Conservation (phyloP, 441 rosid species). For the Pelargonium cotyledonis region DNA sequence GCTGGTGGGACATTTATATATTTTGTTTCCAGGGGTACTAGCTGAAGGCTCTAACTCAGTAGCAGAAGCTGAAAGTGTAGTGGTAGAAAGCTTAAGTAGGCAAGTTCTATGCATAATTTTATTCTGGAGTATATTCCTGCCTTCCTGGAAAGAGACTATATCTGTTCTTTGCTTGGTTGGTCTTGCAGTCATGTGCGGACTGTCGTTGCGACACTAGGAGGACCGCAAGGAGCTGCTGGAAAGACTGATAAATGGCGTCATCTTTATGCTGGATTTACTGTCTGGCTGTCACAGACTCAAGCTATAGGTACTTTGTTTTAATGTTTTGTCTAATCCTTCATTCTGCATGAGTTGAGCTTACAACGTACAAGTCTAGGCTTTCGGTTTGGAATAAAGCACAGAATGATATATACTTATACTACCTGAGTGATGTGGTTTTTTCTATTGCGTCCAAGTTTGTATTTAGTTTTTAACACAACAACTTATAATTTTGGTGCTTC, state of each 20-base stretch:
- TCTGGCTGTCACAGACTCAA: slow-evolving; percentile 78
- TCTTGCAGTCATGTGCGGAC: slow-evolving; percentile 72
- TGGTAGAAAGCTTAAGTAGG: slow-evolving; percentile 85
- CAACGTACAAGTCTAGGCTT: too few relatives aligned
- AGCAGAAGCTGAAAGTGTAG: slow-evolving; percentile 60
- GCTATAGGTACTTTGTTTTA: slow-evolving; percentile 44
- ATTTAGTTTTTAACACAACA: not conserved
- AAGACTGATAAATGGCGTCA: slow-evolving; percentile 63
- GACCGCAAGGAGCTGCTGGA: slow-evolving; percentile 64
- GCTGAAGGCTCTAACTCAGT: slow-evolving; percentile 61
- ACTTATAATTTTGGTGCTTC: not conserved
- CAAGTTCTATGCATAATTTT: slow-evolving; percentile 18
- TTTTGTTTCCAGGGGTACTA: slow-evolving; percentile 50
- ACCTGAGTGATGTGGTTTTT: not conserved
- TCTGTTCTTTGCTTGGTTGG: slow-evolving; percentile 18
- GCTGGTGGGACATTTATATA: not conserved
- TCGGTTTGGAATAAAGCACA: too few relatives aligned
- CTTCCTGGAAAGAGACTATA: not conserved
- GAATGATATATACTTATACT: too few relatives aligned
- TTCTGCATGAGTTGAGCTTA: not conserved
- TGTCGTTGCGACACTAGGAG: slow-evolving; percentile 82
- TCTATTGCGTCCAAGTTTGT: not conserved
- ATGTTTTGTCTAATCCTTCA: slow-evolving; percentile 12
- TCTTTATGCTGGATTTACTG: slow-evolving; percentile 77
- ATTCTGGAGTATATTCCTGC: not conserved